A percentile compares a stretch with the other conserved stretches of the same genome.
Evolutionary conservation across 139 green algal genomes (phyloP).

Genomic region (Ettlia oleoabundans): DNA sequence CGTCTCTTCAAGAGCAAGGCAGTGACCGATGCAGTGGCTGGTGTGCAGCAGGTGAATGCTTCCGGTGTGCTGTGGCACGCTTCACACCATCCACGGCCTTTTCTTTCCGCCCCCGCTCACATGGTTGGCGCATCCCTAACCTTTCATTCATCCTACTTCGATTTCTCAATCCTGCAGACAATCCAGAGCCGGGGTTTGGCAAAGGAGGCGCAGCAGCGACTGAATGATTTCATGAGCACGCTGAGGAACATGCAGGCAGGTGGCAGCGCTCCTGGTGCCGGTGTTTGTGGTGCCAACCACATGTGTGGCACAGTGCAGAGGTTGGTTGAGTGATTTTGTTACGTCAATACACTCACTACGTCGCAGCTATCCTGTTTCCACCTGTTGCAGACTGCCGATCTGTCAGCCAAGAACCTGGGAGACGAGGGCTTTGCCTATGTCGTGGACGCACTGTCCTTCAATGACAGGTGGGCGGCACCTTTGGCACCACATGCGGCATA

Average conservation of each 20-base stretch:
- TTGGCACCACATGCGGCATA: too few relatives aligned
- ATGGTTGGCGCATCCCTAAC: too few relatives aligned
- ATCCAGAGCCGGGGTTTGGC: slow-evolving; percentile 70
- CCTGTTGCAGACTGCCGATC: slow-evolving; percentile 61
- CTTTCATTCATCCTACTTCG: too few relatives aligned
- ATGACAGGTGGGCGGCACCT: slow-evolving; percentile 68
- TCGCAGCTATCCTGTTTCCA: neutral
- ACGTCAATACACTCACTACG: neutral
- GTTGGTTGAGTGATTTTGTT: too few relatives aligned
- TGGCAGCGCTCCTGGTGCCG: neutral
- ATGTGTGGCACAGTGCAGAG: too few relatives aligned
- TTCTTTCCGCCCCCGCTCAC: too few relatives aligned
- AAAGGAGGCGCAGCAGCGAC: slow-evolving; percentile 63
- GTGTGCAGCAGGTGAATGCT: slow-evolving; percentile 27
- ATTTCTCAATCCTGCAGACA: too few relatives aligned
- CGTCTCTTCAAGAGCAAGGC: slow-evolving; percentile 42
- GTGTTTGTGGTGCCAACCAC: too few relatives aligned
- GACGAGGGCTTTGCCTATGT: slow-evolving; percentile 91
- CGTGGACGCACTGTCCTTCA: slow-evolving; percentile 91
- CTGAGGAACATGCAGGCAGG: slow-evolving; percentile 62
- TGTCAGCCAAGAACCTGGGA: slow-evolving; percentile 88
- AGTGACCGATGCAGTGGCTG: neutral
- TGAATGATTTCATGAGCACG: slow-evolving; percentile 81
- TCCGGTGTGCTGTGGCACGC: too few relatives aligned
- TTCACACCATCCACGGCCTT: too few relatives aligned